Evolutionary conservation across 2,329 filamentous ascomycete species (phyloP).

Genomic region (Alternaria burnsii): DNA sequence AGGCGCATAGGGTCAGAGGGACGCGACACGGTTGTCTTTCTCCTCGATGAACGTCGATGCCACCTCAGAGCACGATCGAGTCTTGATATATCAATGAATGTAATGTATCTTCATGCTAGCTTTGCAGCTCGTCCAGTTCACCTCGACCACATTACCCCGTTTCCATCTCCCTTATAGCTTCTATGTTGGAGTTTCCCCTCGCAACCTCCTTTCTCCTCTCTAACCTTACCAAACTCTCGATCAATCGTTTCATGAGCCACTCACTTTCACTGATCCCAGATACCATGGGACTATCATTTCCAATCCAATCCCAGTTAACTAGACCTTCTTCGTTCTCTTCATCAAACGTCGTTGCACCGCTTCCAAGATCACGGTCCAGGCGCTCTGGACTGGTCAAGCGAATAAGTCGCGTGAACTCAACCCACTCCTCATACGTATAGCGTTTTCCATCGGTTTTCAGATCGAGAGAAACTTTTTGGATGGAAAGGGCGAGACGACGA

Average conservation of each 20-base stretch:
- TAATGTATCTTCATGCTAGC: neutral
- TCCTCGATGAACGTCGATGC: neutral
- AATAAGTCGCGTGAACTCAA: conserved; percentile 81
- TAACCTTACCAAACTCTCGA: conserved; percentile 65
- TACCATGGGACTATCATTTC: conserved; percentile 72
- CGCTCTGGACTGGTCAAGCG: conserved; percentile 56
- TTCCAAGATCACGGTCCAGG: conserved; percentile 20
- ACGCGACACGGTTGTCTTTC: neutral
- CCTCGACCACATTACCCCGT: neutral
- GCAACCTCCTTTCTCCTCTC: conserved; percentile 35
- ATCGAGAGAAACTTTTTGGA: conserved; percentile 71
- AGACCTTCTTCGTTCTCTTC: conserved; percentile 66
- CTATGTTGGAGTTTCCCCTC: neutral
- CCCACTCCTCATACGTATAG: conserved; percentile 87
- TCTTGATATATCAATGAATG: neutral
- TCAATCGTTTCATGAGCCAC: conserved; percentile 72
- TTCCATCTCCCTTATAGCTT: conserved; percentile 11
- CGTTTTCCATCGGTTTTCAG: conserved; percentile 66
- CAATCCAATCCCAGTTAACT: conserved; percentile 77
- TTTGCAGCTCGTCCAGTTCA: neutral
- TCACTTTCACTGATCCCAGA: conserved; percentile 69
- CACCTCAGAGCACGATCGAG: neutral
- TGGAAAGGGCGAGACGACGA: conserved; percentile 71
- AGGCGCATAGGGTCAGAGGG: neutral
- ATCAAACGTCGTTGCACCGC: conserved; percentile 51